Conservation (phyloP, 768 basidiomycete species). For the Pisolithus marmoratus region DNA sequence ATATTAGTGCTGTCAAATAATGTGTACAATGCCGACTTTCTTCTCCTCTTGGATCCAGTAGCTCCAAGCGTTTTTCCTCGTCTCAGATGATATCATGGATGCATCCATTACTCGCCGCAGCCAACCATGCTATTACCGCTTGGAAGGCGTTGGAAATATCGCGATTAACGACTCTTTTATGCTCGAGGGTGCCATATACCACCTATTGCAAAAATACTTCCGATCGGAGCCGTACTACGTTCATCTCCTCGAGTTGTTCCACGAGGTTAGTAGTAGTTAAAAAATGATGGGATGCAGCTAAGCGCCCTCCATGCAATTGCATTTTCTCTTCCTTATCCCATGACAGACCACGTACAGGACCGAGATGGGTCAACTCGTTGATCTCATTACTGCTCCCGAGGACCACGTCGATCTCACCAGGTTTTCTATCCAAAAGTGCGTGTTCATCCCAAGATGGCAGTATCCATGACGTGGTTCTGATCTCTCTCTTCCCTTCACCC, state of each 20-base stretch:
- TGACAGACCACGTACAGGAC: slow-evolving; percentile 72
- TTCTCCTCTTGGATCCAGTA: slow-evolving; percentile 22
- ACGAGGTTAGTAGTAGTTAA: slow-evolving; percentile 49
- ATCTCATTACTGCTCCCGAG: slow-evolving; percentile 93
- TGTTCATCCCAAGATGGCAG: neutral
- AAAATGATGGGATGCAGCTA: neutral
- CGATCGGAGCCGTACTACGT: slow-evolving; percentile 75
- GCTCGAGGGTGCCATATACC: slow-evolving; percentile 92
- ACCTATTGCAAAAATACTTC: slow-evolving; percentile 84
- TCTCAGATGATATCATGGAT: slow-evolving; percentile 98
- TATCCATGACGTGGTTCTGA: neutral
- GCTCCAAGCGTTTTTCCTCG: slow-evolving; percentile 98
- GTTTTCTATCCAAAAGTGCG: slow-evolving; percentile 82
- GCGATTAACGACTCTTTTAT: slow-evolving; percentile 97
- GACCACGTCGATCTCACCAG: slow-evolving; percentile 79
- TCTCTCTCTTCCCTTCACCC: neutral
- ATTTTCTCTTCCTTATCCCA: neutral
- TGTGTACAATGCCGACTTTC: too few species aligned
- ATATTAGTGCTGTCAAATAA: neutral
- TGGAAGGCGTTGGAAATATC: slow-evolving; percentile 58
- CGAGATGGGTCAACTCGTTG: slow-evolving; percentile 93
- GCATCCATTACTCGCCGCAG: slow-evolving; percentile 85
- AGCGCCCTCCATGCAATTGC: neutral
- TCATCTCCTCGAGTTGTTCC: slow-evolving; percentile 87
- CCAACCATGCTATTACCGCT: slow-evolving; percentile 92